phyloP scores from a whole-genome alignment of 164 flowering plant species.

The Nymphaea thermarum region DNA sequence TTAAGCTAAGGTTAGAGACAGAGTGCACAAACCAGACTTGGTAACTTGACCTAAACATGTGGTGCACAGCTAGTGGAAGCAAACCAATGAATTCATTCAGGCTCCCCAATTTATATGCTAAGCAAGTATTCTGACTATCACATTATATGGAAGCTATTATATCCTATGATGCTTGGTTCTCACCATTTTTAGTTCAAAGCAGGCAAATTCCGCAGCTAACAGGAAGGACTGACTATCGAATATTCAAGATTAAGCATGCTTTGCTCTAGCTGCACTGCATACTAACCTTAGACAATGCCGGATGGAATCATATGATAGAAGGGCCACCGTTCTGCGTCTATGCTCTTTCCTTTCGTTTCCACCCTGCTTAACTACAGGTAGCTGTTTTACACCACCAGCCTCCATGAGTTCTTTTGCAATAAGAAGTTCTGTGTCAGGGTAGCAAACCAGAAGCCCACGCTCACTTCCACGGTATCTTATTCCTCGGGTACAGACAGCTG shows the following conservation, averaged over 20 bases:
- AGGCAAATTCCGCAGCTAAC: not conserved
- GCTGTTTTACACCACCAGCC: conserved; percentile 87
- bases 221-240: not conserved
- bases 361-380: conserved; percentile 78
- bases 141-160: not conserved
- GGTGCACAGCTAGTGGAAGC: too few relatives aligned
- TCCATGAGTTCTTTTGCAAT: conserved; percentile 91
- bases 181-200: not conserved
- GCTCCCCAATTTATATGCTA: not conserved
- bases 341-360: conserved; percentile 35
- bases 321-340: conserved; percentile 48
- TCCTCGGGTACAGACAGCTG: conserved; percentile 67
- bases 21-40: not conserved
- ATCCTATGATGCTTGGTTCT: not conserved
- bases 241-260: not conserved
- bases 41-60: too few relatives aligned
- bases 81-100: not conserved
- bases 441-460: conserved; percentile 81
- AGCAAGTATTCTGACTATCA: not conserved
- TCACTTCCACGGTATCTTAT: conserved; percentile 64
- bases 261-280: not conserved
- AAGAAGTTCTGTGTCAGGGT: conserved; percentile 75
- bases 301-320: conserved; percentile 76
- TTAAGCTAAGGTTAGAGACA: not conserved
- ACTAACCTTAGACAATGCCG: conserved; percentile 59